Evolutionary conservation across 441 rosid species (phyloP).

Genomic region (Jatropha podagrica): DNA sequence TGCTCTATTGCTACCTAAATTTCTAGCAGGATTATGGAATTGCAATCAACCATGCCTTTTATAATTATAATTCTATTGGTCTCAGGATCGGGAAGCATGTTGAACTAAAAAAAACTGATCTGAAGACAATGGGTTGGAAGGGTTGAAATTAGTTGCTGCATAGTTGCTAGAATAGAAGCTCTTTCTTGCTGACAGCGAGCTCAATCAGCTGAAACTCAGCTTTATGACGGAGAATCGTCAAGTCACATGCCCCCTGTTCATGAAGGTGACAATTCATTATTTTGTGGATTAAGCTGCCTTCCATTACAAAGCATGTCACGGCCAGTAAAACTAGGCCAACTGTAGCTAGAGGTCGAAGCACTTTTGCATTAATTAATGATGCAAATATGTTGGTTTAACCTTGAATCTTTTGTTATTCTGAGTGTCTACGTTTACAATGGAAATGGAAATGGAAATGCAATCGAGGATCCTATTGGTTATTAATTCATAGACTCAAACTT

Average conservation of each 20-base stretch:
- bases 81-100: slow-evolving; percentile 74
- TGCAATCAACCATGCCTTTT: not conserved
- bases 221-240: not conserved
- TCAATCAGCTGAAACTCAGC: not conserved
- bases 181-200: not conserved
- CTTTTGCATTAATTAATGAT: not conserved
- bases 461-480: not conserved
- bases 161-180: not conserved
- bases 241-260: not conserved
- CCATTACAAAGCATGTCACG: not conserved
- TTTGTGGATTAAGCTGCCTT: not conserved
- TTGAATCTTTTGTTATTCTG: not conserved
- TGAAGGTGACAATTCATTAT: not conserved
- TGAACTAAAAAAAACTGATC: slow-evolving; percentile 61
- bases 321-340: not conserved
- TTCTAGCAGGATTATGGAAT: not conserved
- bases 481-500: not conserved
- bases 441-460: slow-evolving; percentile 1
- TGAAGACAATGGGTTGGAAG: slow-evolving; percentile 71
- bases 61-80: slow-evolving; percentile 17
- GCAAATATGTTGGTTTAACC: not conserved
- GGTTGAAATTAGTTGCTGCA: slow-evolving; percentile 22
- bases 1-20: not conserved
- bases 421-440: not conserved
- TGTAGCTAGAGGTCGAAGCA: not conserved